Conservation (phyloP, 1,139 yeast species). For the Yamadazyma conglobata region DNA sequence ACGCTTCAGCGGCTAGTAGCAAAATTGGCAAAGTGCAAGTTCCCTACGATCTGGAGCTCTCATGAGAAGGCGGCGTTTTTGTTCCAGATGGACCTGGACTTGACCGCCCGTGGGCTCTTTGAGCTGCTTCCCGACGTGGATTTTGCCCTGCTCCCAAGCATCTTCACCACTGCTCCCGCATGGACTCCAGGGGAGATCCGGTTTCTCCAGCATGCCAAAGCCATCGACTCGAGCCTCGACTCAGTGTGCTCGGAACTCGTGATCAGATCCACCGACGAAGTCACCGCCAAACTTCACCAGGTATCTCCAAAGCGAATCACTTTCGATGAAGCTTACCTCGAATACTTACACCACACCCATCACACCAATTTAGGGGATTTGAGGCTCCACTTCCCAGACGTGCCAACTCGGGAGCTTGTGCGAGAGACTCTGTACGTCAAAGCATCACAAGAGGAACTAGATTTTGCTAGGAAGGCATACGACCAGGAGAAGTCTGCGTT, state of each 20-base stretch:
- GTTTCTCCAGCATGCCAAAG: slow-evolving; percentile 10
- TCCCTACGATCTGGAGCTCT: slow-evolving; percentile 6
- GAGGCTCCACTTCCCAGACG: slow-evolving; percentile 14
- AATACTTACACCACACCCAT: slow-evolving; percentile 8
- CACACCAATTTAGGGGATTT: slow-evolving; percentile 9
- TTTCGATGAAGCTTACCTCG: slow-evolving; percentile 11
- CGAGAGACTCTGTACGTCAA: background rate
- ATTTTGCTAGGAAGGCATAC: slow-evolving; percentile 4
- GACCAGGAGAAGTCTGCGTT: slow-evolving; percentile 9
- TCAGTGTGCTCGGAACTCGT: slow-evolving; percentile 13
- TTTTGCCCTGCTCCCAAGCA: slow-evolving; percentile 9
- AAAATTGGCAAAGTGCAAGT: background rate
- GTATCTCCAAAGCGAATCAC: slow-evolving; percentile 1
- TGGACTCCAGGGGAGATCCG: slow-evolving; percentile 14
- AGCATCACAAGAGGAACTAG: background rate
- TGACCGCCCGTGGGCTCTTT: slow-evolving; percentile 14
- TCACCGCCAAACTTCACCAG: slow-evolving; percentile 1
- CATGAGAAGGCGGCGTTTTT: slow-evolving; percentile 6
- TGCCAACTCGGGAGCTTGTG: slow-evolving; percentile 15
- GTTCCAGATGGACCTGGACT: slow-evolving; percentile 8
- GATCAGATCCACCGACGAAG: slow-evolving; percentile 8
- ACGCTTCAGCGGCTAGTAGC: slow-evolving; percentile 3
- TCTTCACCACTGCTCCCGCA: slow-evolving; percentile 3
- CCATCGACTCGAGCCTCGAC: slow-evolving; percentile 3
- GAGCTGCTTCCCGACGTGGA: slow-evolving; percentile 16